Evolutionary conservation across 768 basidiomycete species (phyloP), one percentile per base, ranked within the genome.

Genomic region (Leccinum incarnatum): DNA sequence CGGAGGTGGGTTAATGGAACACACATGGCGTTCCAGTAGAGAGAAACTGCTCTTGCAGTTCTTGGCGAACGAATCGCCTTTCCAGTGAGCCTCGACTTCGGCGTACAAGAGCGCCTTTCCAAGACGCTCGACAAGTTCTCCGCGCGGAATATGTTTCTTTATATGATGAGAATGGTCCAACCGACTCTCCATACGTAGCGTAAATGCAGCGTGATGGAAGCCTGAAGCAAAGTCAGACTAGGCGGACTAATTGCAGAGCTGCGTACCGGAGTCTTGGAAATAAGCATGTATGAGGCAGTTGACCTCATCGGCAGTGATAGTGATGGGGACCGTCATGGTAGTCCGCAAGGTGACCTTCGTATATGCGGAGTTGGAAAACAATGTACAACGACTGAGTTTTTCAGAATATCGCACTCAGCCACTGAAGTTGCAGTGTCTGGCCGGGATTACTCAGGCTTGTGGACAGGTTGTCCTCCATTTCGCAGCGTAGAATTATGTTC

Each of bases 231-330:
- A 50, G 56, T 59, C 21, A 62, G 59, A 63, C 59, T 49, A 46
- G 56, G 34, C 36, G 15, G 21, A 54, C 15, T 17, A 51, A 51
- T 32, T 27, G 14, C 42, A 37, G 11, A 14, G 25, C n/a, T 34
- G 30, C 51, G 55, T 19, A 90, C 91, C 91, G 32, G 90, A 91
- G 65, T 94, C 92, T 63, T 86, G 79, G 62, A 94, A 84, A 68
- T 93, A 94, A 2, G 92, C 81, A 72, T 93, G 86, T 50, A 94
- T 87, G 61, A 93, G 83, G 66, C 87, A 90, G 70, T 94, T 94
- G 60, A 94, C 79, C 69, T 93, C 89, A 63, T 93, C 91, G 37
- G 91, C 87, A 42, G 86, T 83, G 62, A 92, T 87, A 32, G 80
- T 79, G 51, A 88, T 80, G 52, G 81, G 79, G 55, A 79, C 74